Conservation (phyloP, 768 basidiomycete genomes). For the Pleurotus ostreatus region DNA sequence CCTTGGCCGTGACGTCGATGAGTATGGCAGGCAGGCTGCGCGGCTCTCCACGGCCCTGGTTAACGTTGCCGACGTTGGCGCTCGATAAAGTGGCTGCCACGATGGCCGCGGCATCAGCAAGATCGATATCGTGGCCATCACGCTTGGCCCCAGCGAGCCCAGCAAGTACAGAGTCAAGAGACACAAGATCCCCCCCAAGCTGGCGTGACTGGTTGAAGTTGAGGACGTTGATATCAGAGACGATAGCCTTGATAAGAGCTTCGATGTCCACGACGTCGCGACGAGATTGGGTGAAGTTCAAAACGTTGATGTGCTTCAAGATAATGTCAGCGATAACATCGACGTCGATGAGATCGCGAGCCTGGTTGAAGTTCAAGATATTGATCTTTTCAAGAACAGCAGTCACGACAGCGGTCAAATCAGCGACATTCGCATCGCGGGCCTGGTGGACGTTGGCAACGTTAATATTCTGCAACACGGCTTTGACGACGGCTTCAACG, state of each 20-base stretch:
- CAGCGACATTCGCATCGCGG: not conserved
- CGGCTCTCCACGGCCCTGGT: not conserved
- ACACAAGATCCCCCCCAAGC: no score
- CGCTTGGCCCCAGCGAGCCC: no score
- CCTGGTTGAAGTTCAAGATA: slow-evolving; percentile 9
- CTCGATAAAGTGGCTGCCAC: no score
- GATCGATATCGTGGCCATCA: no score
- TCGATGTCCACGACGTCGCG: slow-evolving; percentile 8
- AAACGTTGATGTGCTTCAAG: slow-evolving; percentile 1
- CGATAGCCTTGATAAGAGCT: slow-evolving; percentile 2
- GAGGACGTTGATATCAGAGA: not conserved
- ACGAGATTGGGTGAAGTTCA: not conserved
- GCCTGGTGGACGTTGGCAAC: not conserved
- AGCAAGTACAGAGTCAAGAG: no score
- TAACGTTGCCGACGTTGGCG: not conserved
- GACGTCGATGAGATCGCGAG: no score
- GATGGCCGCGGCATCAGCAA: no score
- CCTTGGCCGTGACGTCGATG: slow-evolving; percentile 3
- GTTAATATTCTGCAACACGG: not conserved
- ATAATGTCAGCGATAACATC: no score
- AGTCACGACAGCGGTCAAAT: not conserved
- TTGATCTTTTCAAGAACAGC: slow-evolving; percentile 3
- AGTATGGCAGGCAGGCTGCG: slow-evolving; percentile 14
- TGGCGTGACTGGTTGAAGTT: no score
- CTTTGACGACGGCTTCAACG: not conserved